Percentiles rank a stretch among this genome's conserved stretches.
Conservation (phyloP, 352 stramenopile genomes). For the Globisporangium barbulae region DNA sequence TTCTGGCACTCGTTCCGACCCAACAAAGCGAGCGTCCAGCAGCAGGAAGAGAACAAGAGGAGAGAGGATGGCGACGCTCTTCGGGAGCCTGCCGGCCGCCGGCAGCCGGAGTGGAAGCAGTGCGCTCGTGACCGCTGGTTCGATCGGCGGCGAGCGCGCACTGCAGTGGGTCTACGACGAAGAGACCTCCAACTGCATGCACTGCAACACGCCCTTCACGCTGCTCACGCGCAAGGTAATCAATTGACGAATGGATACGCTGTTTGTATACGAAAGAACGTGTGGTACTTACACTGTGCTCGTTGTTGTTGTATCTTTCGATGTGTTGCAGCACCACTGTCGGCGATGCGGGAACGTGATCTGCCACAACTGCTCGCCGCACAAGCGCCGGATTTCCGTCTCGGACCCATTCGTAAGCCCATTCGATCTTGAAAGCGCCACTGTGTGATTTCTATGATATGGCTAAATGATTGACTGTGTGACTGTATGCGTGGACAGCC, state of each 20-base stretch:
- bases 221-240: constrained; percentile 77
- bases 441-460: background rate
- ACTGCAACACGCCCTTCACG: constrained; percentile 84
- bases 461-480: background rate
- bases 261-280: background rate
- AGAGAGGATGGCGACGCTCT: constrained; percentile 58
- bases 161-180: constrained; percentile 85
- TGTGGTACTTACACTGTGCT: background rate
- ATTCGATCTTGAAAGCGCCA: background rate
- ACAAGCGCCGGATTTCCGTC: constrained; percentile 79
- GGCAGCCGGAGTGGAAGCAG: constrained; percentile 30
- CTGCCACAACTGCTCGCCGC: constrained; percentile 83
- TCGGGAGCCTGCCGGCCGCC: constrained; percentile 62
- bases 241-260: background rate
- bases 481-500: constrained; percentile 32
- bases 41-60: background rate
- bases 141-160: constrained; percentile 38
- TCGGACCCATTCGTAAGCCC: constrained; percentile 76
- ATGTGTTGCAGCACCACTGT: constrained; percentile 61
- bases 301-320: background rate
- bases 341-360: constrained; percentile 82
- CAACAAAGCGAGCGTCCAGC: background rate
- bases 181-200: constrained; percentile 84
- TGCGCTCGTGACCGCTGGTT: constrained; percentile 26
- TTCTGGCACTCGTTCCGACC: background rate